Evolutionary conservation across 345 rosid genomes (phyloP).

Genomic region (Populus ilicifolia): DNA sequence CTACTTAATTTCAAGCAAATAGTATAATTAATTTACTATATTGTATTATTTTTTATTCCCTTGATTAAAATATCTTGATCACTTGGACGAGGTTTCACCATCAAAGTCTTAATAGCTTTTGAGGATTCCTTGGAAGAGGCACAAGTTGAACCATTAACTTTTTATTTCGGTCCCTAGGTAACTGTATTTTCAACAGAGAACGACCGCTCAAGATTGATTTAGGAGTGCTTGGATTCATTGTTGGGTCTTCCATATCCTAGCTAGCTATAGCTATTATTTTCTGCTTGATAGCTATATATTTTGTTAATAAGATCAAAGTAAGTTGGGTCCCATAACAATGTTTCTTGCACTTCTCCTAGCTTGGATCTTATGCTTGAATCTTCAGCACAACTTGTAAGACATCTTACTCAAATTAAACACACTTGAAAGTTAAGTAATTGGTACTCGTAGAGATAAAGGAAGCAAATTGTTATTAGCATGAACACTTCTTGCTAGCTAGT

Average conservation of each 20-base stretch:
- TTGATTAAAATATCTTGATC: background rate
- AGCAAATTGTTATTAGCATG: background rate
- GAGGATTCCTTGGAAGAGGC: background rate
- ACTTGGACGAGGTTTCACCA: background rate
- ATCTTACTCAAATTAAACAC: background rate
- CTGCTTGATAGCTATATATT: background rate
- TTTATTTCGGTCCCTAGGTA: background rate
- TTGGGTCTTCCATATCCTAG: background rate
- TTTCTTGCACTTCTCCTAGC: background rate
- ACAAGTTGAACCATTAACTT: background rate
- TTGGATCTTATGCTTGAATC: background rate
- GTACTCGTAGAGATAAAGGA: background rate
- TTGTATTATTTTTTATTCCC: background rate
- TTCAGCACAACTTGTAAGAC: background rate
- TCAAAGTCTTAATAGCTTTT: background rate
- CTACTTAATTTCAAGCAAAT: background rate
- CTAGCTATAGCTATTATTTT: background rate
- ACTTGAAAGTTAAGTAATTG: background rate
- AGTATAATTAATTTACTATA: no score
- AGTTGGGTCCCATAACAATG: background rate
- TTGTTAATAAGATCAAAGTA: background rate
- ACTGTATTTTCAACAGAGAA: background rate
- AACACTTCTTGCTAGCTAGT: background rate
- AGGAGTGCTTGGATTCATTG: background rate
- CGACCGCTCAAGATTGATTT: background rate